Conservation (phyloP, 2,329 filamentous ascomycete species). For the Cercospora berteroae region DNA sequence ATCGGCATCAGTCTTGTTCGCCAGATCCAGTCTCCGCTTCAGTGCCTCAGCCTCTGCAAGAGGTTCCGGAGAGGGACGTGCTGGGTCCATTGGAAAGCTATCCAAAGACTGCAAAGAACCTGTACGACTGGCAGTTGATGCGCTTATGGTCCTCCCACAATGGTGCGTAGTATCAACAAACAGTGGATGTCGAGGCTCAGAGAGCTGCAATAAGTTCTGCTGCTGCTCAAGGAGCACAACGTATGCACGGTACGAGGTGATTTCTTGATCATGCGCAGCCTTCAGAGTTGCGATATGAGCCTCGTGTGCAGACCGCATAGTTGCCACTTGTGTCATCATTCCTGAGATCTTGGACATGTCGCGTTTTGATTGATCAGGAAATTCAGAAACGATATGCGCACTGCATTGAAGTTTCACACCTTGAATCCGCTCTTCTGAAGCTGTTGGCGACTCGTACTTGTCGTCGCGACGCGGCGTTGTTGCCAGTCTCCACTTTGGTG, state of each 20-base stretch:
- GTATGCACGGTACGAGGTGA: constrained; percentile 42
- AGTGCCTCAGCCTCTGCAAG: not conserved
- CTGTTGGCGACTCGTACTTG: not conserved
- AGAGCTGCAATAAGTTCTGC: constrained; percentile 24
- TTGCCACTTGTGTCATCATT: constrained; percentile 36
- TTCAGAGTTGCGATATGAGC: constrained; percentile 39
- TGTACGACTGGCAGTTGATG: not conserved
- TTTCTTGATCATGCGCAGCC: constrained; percentile 42
- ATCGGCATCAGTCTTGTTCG: constrained; percentile 21
- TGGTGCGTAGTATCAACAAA: not conserved
- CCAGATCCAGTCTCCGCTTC: not conserved
- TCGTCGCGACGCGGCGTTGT: not conserved
- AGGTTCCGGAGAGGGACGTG: not conserved
- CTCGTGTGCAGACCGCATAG: constrained; percentile 42
- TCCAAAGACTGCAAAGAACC: not conserved
- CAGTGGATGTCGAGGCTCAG: not conserved
- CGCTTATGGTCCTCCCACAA: not conserved
- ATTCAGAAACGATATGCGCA: not conserved
- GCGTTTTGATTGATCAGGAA: not conserved
- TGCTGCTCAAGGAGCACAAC: constrained; percentile 40
- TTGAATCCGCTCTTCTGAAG: not conserved
- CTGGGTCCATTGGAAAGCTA: not conserved
- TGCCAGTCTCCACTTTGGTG: not conserved
- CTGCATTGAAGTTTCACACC: not conserved
- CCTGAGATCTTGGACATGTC: not conserved